phyloP scores from a whole-genome alignment of 257 asterid genomes.

The Orobanche coerulescens region DNA sequence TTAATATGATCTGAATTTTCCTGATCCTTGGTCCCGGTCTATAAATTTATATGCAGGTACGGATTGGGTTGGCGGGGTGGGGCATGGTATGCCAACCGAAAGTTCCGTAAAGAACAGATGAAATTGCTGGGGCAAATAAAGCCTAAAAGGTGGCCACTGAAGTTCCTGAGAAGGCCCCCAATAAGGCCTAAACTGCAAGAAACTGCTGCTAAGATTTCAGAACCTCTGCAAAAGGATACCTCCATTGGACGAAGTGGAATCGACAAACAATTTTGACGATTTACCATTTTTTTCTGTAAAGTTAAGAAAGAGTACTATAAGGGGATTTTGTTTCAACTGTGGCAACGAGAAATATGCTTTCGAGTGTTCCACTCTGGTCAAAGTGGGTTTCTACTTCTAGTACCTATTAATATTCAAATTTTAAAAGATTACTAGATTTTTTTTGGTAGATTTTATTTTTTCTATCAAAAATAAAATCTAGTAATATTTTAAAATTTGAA shows the following conservation, averaged over 20 bases:
- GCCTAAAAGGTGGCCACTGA: conserved; percentile 61
- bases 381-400: too few species aligned
- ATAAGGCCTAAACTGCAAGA: conserved; percentile 33
- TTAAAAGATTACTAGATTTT: too few species aligned
- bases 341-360: too few species aligned
- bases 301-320: too few species aligned
- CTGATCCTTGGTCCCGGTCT: not conserved
- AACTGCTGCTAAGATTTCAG: conserved; percentile 30
- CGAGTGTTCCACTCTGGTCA: too few species aligned
- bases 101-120: conserved; percentile 64
- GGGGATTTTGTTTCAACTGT: too few species aligned
- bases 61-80: conserved; percentile 92
- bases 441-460: too few species aligned
- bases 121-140: conserved; percentile 54
- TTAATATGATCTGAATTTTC: too few species aligned
- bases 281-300: too few species aligned
- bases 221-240: conserved; percentile 25
- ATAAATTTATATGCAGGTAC: conserved; percentile 44
- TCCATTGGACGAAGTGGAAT: not conserved
- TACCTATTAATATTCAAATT: too few species aligned
- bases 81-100: conserved; percentile 54
- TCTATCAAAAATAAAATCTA: too few species aligned
- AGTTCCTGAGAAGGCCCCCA: conserved; percentile 53
- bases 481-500: too few species aligned
- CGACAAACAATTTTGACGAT: not conserved